phyloP scores from a whole-genome alignment of 371 early-diverging fungal species.

The Neoconidiobolus thromboides region DNA sequence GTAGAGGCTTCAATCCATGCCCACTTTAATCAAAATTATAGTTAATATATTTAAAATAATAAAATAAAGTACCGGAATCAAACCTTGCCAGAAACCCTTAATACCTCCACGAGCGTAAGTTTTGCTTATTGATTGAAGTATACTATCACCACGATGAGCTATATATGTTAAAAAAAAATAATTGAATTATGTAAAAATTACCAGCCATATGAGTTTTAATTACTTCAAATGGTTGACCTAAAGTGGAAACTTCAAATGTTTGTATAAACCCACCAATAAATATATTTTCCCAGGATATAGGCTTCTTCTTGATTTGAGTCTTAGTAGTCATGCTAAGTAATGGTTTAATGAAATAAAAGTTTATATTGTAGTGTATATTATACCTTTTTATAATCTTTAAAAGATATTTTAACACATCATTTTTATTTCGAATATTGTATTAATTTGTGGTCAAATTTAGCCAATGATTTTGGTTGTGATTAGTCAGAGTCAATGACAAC shows the following conservation, averaged over 20 bases:
- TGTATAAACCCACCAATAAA: conserved; percentile 10
- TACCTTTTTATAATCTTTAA: no score
- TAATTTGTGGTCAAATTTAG: not conserved
- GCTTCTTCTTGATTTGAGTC: conserved; percentile 9
- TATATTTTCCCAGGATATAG: conserved; percentile 11
- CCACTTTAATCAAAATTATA: conserved; percentile 21
- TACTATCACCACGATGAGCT: conserved; percentile 58
- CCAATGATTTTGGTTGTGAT: no score
- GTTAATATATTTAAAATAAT: not conserved
- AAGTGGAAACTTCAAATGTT: conserved; percentile 60
- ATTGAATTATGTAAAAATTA: not conserved
- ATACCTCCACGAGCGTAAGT: conserved; percentile 63
- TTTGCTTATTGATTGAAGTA: conserved; percentile 32
- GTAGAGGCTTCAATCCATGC: conserved; percentile 87
- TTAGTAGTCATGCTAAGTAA: not conserved
- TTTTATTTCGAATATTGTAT: not conserved
- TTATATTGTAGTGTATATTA: no score
- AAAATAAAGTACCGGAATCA: conserved; percentile 22
- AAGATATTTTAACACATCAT: no score
- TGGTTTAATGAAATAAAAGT: no score
- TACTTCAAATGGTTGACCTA: conserved; percentile 84
- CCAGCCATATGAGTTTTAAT: conserved; percentile 67
- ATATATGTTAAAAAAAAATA: not conserved
- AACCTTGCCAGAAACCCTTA: conserved; percentile 62
- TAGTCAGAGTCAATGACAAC: no score